These are phyloP conservation scores for Cyberlindnera maclurae DNA, from an alignment of 805 yeast genomes.

Conservation along the genomic window DNA sequence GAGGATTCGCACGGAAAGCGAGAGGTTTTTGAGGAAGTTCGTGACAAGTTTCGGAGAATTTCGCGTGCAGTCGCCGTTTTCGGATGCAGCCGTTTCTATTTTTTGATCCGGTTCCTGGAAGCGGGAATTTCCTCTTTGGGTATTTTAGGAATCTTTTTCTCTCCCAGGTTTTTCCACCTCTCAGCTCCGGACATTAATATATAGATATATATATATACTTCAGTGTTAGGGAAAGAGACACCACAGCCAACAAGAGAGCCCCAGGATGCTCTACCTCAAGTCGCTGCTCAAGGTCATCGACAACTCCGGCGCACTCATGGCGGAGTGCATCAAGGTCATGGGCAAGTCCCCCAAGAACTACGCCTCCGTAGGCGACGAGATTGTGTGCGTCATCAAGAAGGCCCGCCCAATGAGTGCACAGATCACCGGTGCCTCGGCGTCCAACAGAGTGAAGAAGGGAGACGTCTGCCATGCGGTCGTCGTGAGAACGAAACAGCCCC, in stretches of 20 bases:
- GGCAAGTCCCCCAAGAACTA: slow-evolving; percentile 80
- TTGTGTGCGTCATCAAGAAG: slow-evolving; percentile 90
- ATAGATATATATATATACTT: too few relatives aligned
- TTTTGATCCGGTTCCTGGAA: background rate
- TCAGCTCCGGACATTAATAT: background rate
- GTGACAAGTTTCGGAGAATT: too few relatives aligned
- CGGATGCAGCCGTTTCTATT: background rate
- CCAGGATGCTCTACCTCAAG: slow-evolving; percentile 76
- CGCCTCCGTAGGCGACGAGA: slow-evolving; percentile 84
- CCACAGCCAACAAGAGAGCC: background rate
- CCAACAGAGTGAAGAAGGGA: slow-evolving; percentile 85
- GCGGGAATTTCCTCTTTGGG: background rate
- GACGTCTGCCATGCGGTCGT: slow-evolving; percentile 94
- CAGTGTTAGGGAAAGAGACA: background rate
- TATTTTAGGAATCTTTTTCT: background rate
- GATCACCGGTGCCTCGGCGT: slow-evolving; percentile 65
- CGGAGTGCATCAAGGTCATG: slow-evolving; percentile 91
- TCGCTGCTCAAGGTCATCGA: slow-evolving; percentile 86
- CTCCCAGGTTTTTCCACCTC: background rate
- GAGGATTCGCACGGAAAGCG: too few relatives aligned
- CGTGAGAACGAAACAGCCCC: slow-evolving; percentile 79
- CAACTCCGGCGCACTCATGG: slow-evolving; percentile 91
- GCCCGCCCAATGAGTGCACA: slow-evolving; percentile 72
- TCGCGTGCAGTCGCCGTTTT: too few relatives aligned
- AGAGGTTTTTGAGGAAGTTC: too few relatives aligned